These are phyloP conservation scores for Dioscorea zingiberensis DNA, from an alignment of 106 monocot species.

Conservation along the genomic window DNA sequence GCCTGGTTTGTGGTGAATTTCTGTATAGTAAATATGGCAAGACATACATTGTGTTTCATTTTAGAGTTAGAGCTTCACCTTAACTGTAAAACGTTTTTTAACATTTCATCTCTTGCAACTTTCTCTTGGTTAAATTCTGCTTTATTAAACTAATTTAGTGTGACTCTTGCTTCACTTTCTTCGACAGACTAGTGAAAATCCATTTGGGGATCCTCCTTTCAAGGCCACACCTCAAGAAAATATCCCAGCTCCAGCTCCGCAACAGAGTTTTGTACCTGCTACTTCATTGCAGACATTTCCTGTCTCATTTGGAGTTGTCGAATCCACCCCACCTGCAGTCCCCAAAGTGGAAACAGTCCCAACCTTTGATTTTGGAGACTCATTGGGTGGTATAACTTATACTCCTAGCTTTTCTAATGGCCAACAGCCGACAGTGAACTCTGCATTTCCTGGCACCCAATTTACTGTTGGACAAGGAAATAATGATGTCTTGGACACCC, in stretches of 20 bases:
- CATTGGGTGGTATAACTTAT: conserved; percentile 41
- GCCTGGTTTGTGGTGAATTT: no score
- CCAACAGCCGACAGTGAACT: conserved; percentile 13
- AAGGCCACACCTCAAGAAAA: conserved; percentile 46
- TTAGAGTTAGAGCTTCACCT: no score
- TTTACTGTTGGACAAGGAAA: conserved; percentile 8
- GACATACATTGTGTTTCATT: no score
- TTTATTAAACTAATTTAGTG: no score
- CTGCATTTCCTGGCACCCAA: conserved; percentile 2
- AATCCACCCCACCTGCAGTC: conserved; percentile 7
- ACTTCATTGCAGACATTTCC: conserved; percentile 25
- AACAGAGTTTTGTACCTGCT: conserved; percentile 12
- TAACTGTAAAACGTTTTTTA: no score
- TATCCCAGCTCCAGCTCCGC: conserved; percentile 24
- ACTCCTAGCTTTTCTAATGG: conserved; percentile 16
- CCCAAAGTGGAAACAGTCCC: conserved; percentile 18
- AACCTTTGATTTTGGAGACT: conserved; percentile 56
- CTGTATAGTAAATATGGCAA: no score
- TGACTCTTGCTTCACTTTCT: no score
- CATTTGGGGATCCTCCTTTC: conserved; percentile 84
- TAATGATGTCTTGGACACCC: conserved; percentile 9
- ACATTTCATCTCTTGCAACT: no score
- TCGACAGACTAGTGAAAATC: conserved; percentile 55
- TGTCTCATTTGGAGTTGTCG: conserved; percentile 8
- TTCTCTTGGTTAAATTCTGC: no score